Conservation (phyloP, 306 rosid species). For the Oxytropis ochrocephala region DNA sequence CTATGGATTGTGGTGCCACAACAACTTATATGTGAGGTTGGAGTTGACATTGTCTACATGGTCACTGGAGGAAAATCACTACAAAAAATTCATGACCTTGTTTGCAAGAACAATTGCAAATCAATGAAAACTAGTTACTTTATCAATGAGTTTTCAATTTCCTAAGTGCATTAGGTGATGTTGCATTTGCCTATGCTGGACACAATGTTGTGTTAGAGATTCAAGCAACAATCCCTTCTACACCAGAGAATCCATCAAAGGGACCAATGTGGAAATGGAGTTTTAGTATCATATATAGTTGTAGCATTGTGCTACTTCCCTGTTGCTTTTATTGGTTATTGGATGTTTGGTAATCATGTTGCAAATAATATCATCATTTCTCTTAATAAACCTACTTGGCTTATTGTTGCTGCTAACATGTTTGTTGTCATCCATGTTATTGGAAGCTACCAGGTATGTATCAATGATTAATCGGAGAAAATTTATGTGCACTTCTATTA, state of each 20-base stretch:
- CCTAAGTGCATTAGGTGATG: slow-evolving; percentile 48
- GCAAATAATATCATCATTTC: slow-evolving; percentile 53
- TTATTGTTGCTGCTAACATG: slow-evolving; percentile 49
- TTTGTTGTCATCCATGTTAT: slow-evolving; percentile 71
- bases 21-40: slow-evolving; percentile 54
- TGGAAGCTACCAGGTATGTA: slow-evolving; percentile 68
- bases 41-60: slow-evolving; percentile 62
- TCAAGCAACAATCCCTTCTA: slow-evolving; percentile 69
- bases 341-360: slow-evolving; percentile 50
- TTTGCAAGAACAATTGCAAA: slow-evolving; percentile 26
- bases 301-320: slow-evolving; percentile 77
- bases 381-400: slow-evolving; percentile 61
- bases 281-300: slow-evolving; percentile 36
- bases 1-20: slow-evolving; percentile 46
- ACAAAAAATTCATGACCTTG: slow-evolving; percentile 43
- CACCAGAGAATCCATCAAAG: slow-evolving; percentile 61
- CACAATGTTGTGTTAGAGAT: slow-evolving; percentile 76
- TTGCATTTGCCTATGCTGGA: slow-evolving; percentile 69
- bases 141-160: slow-evolving; percentile 54
- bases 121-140: slow-evolving; percentile 39
- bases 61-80: slow-evolving; percentile 69
- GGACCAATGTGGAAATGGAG: slow-evolving; percentile 68
- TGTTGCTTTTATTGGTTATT: slow-evolving; percentile 57
- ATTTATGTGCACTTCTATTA: too few species aligned
- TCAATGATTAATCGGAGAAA: too few species aligned